phyloP scores from a whole-genome alignment of 352 stramenopile genomes.

The Phytophthora melonis region DNA sequence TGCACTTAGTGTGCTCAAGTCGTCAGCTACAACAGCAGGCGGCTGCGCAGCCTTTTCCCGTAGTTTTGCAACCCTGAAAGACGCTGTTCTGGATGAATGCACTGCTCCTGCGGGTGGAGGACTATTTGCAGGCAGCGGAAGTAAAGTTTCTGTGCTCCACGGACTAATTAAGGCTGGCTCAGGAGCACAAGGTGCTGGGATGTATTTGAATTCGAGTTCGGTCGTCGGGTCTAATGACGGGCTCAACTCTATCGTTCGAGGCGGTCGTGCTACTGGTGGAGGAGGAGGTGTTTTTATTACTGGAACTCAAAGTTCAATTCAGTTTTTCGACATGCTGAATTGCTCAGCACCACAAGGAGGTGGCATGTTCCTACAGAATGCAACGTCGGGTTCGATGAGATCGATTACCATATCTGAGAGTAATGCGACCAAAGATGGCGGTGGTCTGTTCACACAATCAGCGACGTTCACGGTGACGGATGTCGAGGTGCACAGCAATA shows the following conservation, averaged over 20 bases:
- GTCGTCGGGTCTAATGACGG: slow-evolving; percentile 16
- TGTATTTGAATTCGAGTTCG: slow-evolving; percentile 45
- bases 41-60: slow-evolving; percentile 41
- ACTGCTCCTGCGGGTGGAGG: slow-evolving; percentile 41
- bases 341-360: slow-evolving; percentile 39
- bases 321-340: slow-evolving; percentile 31
- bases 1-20: slow-evolving; percentile 22
- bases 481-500: slow-evolving; percentile 31
- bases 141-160: slow-evolving; percentile 27
- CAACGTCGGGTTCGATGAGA: background rate
- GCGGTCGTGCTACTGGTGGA: slow-evolving; percentile 18
- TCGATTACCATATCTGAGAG: slow-evolving; percentile 30
- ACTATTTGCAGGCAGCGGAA: slow-evolving; percentile 18
- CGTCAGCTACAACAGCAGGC: slow-evolving; percentile 25
- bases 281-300: slow-evolving; percentile 46
- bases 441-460: slow-evolving; percentile 27
- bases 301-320: slow-evolving; percentile 34
- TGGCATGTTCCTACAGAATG: slow-evolving; percentile 25
- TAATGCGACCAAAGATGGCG: slow-evolving; percentile 31
- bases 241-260: slow-evolving; percentile 15
- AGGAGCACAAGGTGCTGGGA: slow-evolving; percentile 35
- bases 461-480: slow-evolving; percentile 16
- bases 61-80: slow-evolving; percentile 22
- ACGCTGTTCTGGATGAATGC: slow-evolving; percentile 18
- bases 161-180: slow-evolving; percentile 15